Evolutionary conservation across 805 yeast genomes (phyloP), one percentile per base, ranked within the genome.

Genomic region (Wickerhamomyces sydowiorum): DNA sequence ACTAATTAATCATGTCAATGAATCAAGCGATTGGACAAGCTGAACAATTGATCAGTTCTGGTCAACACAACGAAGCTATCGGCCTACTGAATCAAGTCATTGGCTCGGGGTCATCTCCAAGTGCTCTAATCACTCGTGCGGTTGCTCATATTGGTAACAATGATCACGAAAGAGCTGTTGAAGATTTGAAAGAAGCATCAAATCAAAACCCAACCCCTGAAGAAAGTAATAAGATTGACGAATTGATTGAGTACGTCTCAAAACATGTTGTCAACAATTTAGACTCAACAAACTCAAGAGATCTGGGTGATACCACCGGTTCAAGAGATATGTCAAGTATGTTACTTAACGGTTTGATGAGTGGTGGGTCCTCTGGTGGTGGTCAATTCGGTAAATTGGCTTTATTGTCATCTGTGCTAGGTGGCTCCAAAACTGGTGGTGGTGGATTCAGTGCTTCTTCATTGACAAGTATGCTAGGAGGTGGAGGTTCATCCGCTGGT

Each of bases 61-160:
- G 42, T 4, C 28, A 39, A 13, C 38, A 39, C 25, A 23, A 32
- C 6, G 30, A 36, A 14, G 51, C 49, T 1, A 24, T 43, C 18
- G 17, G n/a, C 29, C 12, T 7, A 29, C 8, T 30, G 41, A 9
- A 28, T 30, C 10, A 24, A 39, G 12, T 27, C 37, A 4, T 17
- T 41, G 12, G 21, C 22, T 15, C 36, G 5, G 53, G 56, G n/a
- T 48, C 49, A 14, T 36, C 47, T 4, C 39, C 54, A 5, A 44
- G 50, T 12, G 40, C 51, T 1, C 33, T 53, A 24, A 56, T 54
- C 43, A 52, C 47, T 38, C 47, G 56, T 34, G 58, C 60, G 1
- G 36, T 37, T 8, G 51, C 51, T 6, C 46, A 46, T 19, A 33
- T 53, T 12, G 33, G 48, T 19, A 20, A 44, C 12, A 44, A 48